A percentile compares a stretch with the other conserved stretches of the same genome.
phyloP scores from a whole-genome alignment of 768 basidiomycete genomes.

The Pisolithus orientalis region DNA sequence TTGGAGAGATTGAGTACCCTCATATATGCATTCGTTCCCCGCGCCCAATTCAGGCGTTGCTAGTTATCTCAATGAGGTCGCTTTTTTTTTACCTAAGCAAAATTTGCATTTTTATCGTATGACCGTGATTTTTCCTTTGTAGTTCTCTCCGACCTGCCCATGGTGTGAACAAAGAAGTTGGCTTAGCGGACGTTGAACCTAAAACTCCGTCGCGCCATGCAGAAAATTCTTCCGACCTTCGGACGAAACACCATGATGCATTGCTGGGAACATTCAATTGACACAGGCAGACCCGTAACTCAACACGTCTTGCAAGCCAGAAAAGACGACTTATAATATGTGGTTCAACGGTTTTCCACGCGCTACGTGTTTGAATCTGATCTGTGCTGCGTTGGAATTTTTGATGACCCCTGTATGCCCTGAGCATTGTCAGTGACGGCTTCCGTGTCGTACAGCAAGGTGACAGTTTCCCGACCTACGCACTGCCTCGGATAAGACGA shows the following conservation, averaged over 20 bases:
- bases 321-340: neutral
- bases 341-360: neutral
- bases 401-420: neutral
- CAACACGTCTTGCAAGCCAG: neutral
- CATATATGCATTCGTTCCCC: slow-evolving; percentile 7
- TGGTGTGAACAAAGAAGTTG: neutral
- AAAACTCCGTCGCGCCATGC: neutral
- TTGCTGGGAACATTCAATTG: neutral
- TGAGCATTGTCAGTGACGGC: neutral
- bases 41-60: slow-evolving; percentile 27
- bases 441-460: neutral
- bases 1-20: slow-evolving; percentile 25
- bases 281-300: neutral
- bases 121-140: slow-evolving; percentile 9
- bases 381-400: neutral
- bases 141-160: neutral
- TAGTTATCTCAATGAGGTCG: slow-evolving; percentile 31
- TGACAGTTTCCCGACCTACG: no score
- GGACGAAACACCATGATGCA: neutral
- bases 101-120: slow-evolving; percentile 11
- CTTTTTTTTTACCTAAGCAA: slow-evolving; percentile 6
- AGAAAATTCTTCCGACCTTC: neutral
- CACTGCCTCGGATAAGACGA: no score
- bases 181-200: neutral
- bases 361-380: neutral